Evolutionary conservation across 2,329 filamentous ascomycete species (phyloP), one percentile per base, ranked within the genome.

Genomic region (Sphaerulina vaccinii): DNA sequence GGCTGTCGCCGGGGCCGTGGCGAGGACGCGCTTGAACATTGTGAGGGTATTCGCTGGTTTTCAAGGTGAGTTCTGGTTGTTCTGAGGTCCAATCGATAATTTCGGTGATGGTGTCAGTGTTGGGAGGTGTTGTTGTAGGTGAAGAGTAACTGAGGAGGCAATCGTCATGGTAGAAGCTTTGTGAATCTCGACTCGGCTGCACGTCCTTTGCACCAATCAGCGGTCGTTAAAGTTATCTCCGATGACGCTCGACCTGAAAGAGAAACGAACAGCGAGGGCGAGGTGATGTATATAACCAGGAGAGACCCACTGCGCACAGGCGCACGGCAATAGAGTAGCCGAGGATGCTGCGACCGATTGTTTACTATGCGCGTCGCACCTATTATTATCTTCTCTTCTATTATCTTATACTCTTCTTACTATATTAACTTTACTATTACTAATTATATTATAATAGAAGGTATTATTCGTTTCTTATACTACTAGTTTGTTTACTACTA

Each of bases 11-110:
- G 81, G 80, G 42, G 74, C 75, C 63, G 74, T 72, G 58, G 78
- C 72, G 65, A 79, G 68, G 58, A 79, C 73, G 73, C 81, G 76
- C 65, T 75, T 78, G 70, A 83, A 81, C 80, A 83, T 84, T 62
- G 56, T 75, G 36, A 39, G 38, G 46, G 21, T 27, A 50, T 29
- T 55, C 18, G 19, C 19, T 21, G 21, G 15, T 46, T n/a, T 32
- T 29, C 24, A 35, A 24, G 24, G 35, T 16, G n/a, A 38, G 16
- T 15, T 33, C 42, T 40, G 39, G 45, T 41, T n/a, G 21, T 33
- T 35, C 37, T 23, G 33, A 21, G n/a, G 35, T 39, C 8, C 8
- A 42, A 49, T 24, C 22, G 19, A 36, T 15, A 13, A 35, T 27
- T 47, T 10, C 27, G 27, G 42, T 44, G 42, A 39, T 54, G 51